Base-by-base conservation (phyloP, 1,284 basidiomycete species). In the Lentinula novae-zelandiae region DNA sequence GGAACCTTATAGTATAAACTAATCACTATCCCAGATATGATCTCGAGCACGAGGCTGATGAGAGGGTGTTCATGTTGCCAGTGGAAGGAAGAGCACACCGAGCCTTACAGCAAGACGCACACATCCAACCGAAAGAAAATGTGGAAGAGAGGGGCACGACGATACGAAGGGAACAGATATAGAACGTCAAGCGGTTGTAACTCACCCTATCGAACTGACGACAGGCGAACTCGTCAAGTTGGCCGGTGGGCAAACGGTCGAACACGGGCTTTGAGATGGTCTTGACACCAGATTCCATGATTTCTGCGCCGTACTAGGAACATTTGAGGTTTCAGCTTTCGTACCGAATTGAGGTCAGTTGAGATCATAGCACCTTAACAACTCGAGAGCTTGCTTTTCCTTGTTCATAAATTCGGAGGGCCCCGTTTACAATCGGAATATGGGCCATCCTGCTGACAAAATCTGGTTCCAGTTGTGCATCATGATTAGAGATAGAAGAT, bases 251-350 rank as follows among this genome's bases (percentile, higher is more conserved):
- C 0, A 95, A 77, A 50, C 89, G 84, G 64, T 90, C 85, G 61
- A 93, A 90, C 54, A 95, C 92, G n/a, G 93, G 93, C 8, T 86
- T 80, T 10, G 92, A 93, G 57, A 95, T 87, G 34, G 88, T 82
- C 72, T 89, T 92, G 58, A 96, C 85, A 48, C 89, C 88, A 2
- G 87, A 91, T 73, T 95, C 93, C 76, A 95, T 86, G 78, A 95
- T 89, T 71, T 90, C 90, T 20, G 90, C 93, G 60, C 93, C 91
- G 70, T 93, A 94, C 91, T 93, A 46, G 17, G 44, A 55, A 38
- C 5, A 38, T 38, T 38, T 38, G 13, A 40, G 22, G 34, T 51
- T 38, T 48, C 40, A 57, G 67, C 66, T 62, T 48, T 17, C n/a
- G 42, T 22, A 39, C 20, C 12, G 17, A 27, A 50, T 39, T 15